Percentiles rank a stretch among this genome's conserved stretches.
These are phyloP conservation scores for Amanita pseudoporphyria DNA, from an alignment of 768 basidiomycete species.

Conservation along the genomic window DNA sequence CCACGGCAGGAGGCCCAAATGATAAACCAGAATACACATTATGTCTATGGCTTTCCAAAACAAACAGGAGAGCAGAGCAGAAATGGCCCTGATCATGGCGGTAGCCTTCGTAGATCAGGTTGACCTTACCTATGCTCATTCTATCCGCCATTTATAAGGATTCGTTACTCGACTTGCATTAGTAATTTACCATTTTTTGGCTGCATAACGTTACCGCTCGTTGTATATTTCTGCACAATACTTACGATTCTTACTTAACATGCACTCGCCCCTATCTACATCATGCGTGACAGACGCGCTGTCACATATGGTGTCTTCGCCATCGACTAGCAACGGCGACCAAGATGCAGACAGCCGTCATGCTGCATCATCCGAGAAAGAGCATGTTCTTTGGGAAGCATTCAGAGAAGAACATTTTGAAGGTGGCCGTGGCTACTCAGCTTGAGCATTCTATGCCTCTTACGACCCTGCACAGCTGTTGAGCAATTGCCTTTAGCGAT, in stretches of 20 bases:
- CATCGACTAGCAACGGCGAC: constrained; percentile 14
- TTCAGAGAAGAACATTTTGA: constrained; percentile 77
- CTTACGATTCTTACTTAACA: neutral
- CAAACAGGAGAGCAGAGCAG: neutral
- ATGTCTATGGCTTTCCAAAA: neutral
- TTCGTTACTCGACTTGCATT: neutral
- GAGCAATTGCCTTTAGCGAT: constrained; percentile 73
- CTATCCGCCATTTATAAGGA: neutral
- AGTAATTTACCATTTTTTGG: neutral
- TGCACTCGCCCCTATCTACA: constrained; percentile 1
- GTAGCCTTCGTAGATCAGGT: neutral
- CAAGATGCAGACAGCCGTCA: constrained; percentile 15
- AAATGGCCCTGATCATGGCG: constrained; percentile 1
- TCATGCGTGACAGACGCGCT: neutral
- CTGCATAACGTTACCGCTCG: neutral
- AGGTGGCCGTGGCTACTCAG: constrained; percentile 29
- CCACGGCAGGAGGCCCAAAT: neutral
- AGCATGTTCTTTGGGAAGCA: constrained; percentile 61
- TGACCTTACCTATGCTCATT: neutral
- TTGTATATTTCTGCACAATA: constrained; percentile 1
- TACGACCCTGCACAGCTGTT: constrained; percentile 39
- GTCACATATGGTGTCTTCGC: too few species aligned
- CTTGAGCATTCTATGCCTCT: neutral
- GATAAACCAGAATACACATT: neutral
- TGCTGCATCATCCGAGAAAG: constrained; percentile 30